Base-by-base conservation (phyloP, 164 flowering plant species). In the Dillenia turbinata region DNA sequence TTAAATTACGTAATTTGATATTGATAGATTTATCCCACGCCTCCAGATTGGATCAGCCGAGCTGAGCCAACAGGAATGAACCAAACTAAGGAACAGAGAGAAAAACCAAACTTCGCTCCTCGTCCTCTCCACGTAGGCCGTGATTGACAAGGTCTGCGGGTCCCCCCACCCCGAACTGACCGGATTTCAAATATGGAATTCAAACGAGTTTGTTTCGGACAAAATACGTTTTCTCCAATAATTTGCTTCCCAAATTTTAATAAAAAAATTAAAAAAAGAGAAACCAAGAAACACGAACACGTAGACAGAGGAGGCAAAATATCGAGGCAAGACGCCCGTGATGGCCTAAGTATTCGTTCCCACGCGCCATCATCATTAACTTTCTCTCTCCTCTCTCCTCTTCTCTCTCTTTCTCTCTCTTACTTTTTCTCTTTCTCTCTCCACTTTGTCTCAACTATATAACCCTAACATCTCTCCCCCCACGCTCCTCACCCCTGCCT, bases 311-410 rank as follows among this genome's bases (percentile, higher is more conserved):
- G 15, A 7, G n/a, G 53, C 49, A 49, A 64, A 44, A 45, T 49
- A 59, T 8, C 61, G 67, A 58, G 52, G 81, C 83, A 63, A 80
- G 78, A 70, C 72, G 68, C 77, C 82, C 85, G 85, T 77, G 87
- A 83, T 72, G 69, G 61, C 71, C 78, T 56, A 72, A 68, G 79
- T 61, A 65, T 71, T 71, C 63, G 66, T 56, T 64, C 58, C 79
- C 85, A 77, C 82, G 79, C 81, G 78, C 78, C 79, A 63, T 14
- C 55, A 10, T 49, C 33, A 16, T 67, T 54, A 19, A 55, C 19
- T 11, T 10, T 33, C 14, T 17, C 68, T 59, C 15, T 14, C 53
- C 47, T 52, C 66, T n/a, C 46, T 15, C 58, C 50, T 44, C 55
- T 52, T 58, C 55, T 2, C 52, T 53, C 15, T 69, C 13, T n/a